Conservation (phyloP, 2,329 filamentous ascomycete species). For the Endothia cerciana region DNA sequence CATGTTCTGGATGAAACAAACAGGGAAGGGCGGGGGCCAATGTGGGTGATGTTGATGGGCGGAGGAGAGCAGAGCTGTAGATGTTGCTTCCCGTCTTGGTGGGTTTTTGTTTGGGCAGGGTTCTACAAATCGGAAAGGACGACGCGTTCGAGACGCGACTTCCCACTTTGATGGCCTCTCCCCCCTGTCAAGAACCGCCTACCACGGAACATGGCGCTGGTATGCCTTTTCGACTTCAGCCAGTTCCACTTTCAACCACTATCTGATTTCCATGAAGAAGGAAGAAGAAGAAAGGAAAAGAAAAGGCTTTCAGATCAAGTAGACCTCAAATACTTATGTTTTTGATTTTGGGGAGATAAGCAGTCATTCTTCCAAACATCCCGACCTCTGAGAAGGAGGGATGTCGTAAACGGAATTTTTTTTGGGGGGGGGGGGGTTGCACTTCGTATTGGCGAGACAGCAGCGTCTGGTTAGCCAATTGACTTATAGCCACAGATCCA, state of each 20-base stretch:
- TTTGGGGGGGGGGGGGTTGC: no score
- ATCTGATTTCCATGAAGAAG: no score
- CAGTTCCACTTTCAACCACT: no score
- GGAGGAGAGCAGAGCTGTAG: slow-evolving; percentile 12
- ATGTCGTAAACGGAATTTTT: no score
- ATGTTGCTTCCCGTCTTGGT: slow-evolving; percentile 6
- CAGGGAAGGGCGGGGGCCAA: no score
- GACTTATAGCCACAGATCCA: neutral
- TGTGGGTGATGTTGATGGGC: slow-evolving; percentile 2
- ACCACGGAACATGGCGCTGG: neutral
- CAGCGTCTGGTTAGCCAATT: slow-evolving; percentile 29
- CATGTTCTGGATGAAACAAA: slow-evolving; percentile 31
- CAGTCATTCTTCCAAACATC: neutral
- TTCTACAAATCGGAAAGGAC: slow-evolving; percentile 19
- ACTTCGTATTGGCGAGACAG: neutral
- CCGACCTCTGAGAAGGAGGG: no score
- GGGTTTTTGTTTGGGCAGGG: slow-evolving; percentile 11
- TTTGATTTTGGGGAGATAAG: no score
- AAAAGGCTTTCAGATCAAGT: no score
- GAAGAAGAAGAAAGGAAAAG: no score
- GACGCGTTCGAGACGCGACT: slow-evolving; percentile 25
- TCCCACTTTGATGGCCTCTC: neutral
- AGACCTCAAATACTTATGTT: no score
- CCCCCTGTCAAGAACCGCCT: neutral
- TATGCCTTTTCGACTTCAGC: neutral